Conservation (phyloP, 176 grass and related monocot genomes). For the Elaeis guineensis region DNA sequence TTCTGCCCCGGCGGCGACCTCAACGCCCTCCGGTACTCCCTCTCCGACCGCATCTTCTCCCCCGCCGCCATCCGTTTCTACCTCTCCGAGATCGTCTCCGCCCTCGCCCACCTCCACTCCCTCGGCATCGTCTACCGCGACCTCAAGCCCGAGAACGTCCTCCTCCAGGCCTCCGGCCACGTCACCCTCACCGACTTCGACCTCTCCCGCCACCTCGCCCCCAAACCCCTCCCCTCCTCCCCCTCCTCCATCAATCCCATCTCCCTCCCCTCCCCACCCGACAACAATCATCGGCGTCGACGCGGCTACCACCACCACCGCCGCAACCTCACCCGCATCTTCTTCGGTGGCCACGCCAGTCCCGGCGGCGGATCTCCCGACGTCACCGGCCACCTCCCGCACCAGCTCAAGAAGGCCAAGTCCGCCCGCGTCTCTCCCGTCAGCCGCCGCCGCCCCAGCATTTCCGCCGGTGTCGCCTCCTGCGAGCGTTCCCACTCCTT, state of each 20-base stretch:
- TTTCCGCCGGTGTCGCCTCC: background rate
- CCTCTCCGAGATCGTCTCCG: conserved; percentile 68
- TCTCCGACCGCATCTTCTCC: conserved; percentile 78
- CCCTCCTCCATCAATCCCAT: conserved; percentile 1
- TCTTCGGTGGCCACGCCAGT: conserved; percentile 19
- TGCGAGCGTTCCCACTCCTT: conserved; percentile 78
- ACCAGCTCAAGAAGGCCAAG: conserved; percentile 43
- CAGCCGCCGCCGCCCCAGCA: conserved; percentile 44
- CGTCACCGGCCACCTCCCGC: conserved; percentile 9
- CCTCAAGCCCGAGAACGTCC: conserved; percentile 93
- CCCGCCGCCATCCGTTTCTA: conserved; percentile 74
- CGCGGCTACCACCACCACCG: conserved; percentile 23
- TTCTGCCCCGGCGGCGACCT: conserved; percentile 92
- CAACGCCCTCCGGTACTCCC: conserved; percentile 63
- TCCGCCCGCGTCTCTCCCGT: conserved; percentile 74
- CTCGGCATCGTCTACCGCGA: conserved; percentile 80
- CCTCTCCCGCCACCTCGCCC: conserved; percentile 57
- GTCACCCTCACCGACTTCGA: conserved; percentile 88
- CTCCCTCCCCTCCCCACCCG: background rate
- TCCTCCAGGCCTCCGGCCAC: conserved; percentile 73
- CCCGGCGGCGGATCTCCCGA: background rate
- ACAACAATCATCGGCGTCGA: conserved; percentile 2
- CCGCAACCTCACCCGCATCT: conserved; percentile 36
- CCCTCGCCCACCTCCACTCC: conserved; percentile 67
- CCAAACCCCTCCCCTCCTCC: conserved; percentile 1